Evolutionary conservation across 306 rosid genomes (phyloP), one percentile per base, ranked within the genome.

Genomic region (Lathyrus aphaca): DNA sequence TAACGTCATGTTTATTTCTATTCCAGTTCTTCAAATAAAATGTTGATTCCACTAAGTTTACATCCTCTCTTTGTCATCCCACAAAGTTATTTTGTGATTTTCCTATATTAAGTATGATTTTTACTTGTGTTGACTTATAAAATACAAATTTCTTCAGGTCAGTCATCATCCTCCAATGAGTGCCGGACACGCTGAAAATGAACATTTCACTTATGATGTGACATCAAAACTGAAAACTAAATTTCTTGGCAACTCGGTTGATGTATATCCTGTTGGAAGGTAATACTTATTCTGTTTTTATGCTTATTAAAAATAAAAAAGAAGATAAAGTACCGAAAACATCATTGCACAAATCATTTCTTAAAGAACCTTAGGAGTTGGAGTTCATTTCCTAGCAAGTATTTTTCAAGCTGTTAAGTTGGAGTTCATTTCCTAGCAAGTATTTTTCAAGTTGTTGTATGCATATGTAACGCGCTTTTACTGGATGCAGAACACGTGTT

Each of bases 161-260:
- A 73, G 99, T 79, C 99, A 94, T 86, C 99, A 94, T 71, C 99
- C 99, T 62, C 99, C 99, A 27, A 89, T 83, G 88, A 83, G 99
- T 79, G 99, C 97, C 65, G 99, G 85, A 50, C 97, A 91, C 79
- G 92, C 92, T 49, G 99, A 91, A 84, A 94, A 89, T 79, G 99
- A 88, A 50, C 97, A 91, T 72, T 94, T 94, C 80, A 75, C 83
- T 49, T 95, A 95, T 42, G 99, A 91, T 15, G 68, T 89, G 67
- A 91, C 99, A 1, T 95, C 99, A n/a, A 95, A 95, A 82, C 73
- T 95, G 86, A 91, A 89, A 80, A 95, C 99, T 45, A 95, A 95
- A 77, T 80, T 95, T 65, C 85, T 91, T 10, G 99, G 99, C 40
- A 95, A 95, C 83, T 84, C 96, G 2, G 53, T 72, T 67, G 99